Percentiles rank a stretch among this genome's conserved stretches.
These are phyloP conservation scores for Oidiodendron maius DNA, from an alignment of 495 filamentous ascomycete genomes.

Conservation along the genomic window DNA sequence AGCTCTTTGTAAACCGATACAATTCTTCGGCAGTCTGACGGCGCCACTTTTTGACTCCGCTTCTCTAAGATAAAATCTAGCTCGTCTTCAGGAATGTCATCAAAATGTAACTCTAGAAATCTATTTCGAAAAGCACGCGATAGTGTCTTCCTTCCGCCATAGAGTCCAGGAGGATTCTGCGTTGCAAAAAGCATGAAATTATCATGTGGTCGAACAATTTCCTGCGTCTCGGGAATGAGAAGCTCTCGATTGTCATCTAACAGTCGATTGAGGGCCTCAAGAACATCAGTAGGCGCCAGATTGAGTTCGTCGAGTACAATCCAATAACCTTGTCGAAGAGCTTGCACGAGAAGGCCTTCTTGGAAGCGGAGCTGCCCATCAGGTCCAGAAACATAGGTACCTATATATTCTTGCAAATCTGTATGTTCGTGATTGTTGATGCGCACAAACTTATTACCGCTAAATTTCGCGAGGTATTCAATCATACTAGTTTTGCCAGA, in stretches of 20 bases:
- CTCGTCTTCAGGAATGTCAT: constrained; percentile 95
- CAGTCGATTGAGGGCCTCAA: constrained; percentile 91
- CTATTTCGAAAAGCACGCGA: constrained; percentile 94
- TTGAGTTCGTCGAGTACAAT: constrained; percentile 98
- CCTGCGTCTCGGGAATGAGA: constrained; percentile 94
- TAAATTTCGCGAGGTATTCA: constrained; percentile 90
- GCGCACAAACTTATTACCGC: constrained; percentile 92
- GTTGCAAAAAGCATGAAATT: constrained; percentile 99
- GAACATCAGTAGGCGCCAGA: constrained; percentile 88
- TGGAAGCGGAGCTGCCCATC: constrained; percentile 84
- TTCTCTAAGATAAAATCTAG: constrained; percentile 88
- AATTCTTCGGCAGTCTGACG: constrained; percentile 84
- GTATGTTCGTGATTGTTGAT: constrained; percentile 99
- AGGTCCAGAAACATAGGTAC: constrained; percentile 81
- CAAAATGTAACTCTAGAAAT: constrained; percentile 95
- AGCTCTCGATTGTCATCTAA: constrained; percentile 98
- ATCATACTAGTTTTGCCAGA: constrained; percentile 99
- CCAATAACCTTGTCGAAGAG: constrained; percentile 90
- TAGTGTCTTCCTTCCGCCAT: constrained; percentile 88
- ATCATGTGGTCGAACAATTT: constrained; percentile 80
- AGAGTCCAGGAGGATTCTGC: constrained; percentile 93
- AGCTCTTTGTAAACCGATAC: constrained; percentile 93
- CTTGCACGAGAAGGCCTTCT: constrained; percentile 90
- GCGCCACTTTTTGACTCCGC: constrained; percentile 76
- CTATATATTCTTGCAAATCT: constrained; percentile 95